Evolutionary conservation across 768 basidiomycete genomes (phyloP).

Genomic region (Tremella fuciformis): DNA sequence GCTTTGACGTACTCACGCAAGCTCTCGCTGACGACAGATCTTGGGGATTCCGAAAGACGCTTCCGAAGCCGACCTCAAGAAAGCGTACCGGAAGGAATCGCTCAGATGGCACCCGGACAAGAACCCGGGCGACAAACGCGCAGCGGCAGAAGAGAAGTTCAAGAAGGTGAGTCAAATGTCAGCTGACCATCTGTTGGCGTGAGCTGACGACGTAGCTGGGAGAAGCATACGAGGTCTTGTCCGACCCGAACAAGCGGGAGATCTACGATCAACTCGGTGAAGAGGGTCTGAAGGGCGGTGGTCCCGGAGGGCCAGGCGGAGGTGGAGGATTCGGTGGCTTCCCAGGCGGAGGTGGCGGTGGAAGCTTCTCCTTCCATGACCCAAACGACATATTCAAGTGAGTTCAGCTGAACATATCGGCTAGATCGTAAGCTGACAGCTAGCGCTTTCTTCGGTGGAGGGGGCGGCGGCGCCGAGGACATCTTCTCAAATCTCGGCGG

Average conservation of each 20-base stretch:
- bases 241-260: slow-evolving; percentile 58
- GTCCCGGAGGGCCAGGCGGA: slow-evolving; percentile 42
- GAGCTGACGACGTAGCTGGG: slow-evolving; percentile 61
- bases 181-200: background rate
- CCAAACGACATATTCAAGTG: slow-evolving; percentile 86
- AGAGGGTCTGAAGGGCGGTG: slow-evolving; percentile 79
- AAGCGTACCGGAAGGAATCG: slow-evolving; percentile 55
- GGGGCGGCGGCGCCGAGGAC: slow-evolving; percentile 57
- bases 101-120: slow-evolving; percentile 73
- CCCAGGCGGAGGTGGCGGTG: slow-evolving; percentile 46
- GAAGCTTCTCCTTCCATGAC: slow-evolving; percentile 61
- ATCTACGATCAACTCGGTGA: slow-evolving; percentile 90
- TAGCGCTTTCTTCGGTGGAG: slow-evolving; percentile 42
- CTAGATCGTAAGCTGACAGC: slow-evolving; percentile 8
- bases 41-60: slow-evolving; percentile 73
- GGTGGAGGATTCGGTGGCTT: slow-evolving; percentile 55
- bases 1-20: background rate
- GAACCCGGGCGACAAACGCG: slow-evolving; percentile 61
- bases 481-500: slow-evolving; percentile 45
- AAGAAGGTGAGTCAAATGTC: slow-evolving; percentile 66
- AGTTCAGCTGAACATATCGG: slow-evolving; percentile 49
- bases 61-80: slow-evolving; percentile 77
- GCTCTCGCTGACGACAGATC: slow-evolving; percentile 41
- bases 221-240: slow-evolving; percentile 94
- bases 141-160: slow-evolving; percentile 82